Conservation (phyloP, 176 grass and related monocot species). For the Cocos nucifera region DNA sequence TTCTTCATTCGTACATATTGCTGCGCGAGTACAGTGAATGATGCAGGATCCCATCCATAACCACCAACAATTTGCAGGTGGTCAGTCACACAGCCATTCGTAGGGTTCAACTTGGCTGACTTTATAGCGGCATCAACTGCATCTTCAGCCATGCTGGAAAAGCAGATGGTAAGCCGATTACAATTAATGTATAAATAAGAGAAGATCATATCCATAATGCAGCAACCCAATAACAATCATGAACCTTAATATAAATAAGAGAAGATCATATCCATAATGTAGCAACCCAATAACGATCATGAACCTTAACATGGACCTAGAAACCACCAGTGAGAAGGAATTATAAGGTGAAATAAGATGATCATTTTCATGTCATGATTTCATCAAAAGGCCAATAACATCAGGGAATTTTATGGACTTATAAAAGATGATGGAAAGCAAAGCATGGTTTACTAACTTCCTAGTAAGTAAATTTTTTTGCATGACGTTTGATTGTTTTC, state of each 20-base stretch:
- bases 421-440: too few relatives aligned
- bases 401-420: too few relatives aligned
- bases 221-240: not conserved
- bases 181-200: conserved; percentile 1
- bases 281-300: not conserved
- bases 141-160: conserved; percentile 90
- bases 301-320: too few relatives aligned
- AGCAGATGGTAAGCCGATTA: conserved; percentile 16
- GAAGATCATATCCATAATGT: not conserved
- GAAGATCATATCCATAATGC: not conserved
- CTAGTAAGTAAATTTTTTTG: too few relatives aligned
- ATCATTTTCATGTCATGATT: too few relatives aligned
- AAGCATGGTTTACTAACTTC: too few relatives aligned
- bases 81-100: conserved; percentile 79
- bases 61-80: conserved; percentile 66
- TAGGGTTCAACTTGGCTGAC: conserved; percentile 65
- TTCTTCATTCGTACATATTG: conserved; percentile 83
- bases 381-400: too few relatives aligned
- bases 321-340: too few relatives aligned
- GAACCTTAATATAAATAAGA: not conserved
- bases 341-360: too few relatives aligned
- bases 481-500: too few relatives aligned
- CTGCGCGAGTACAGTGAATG: conserved; percentile 74
- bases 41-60: conserved; percentile 79
- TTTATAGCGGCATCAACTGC: conserved; percentile 74